A percentile compares a stretch with the other conserved stretches of the same genome.
phyloP scores from a whole-genome alignment of 2,329 filamentous ascomycete genomes.

The Penicillium sp. region DNA sequence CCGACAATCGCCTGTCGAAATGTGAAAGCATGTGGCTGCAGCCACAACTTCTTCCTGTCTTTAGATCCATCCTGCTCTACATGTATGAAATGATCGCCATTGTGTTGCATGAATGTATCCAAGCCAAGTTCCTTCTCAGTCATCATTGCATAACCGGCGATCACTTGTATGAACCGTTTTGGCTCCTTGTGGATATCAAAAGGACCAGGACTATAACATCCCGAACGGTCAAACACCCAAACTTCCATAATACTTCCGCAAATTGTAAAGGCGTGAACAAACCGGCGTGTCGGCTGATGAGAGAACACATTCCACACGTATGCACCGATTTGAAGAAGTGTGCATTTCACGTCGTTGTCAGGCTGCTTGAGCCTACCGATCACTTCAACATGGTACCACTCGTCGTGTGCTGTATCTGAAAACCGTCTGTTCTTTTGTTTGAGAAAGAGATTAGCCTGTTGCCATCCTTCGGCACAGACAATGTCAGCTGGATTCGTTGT shows the following conservation, averaged over 20 bases:
- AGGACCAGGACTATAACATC: conserved; percentile 25
- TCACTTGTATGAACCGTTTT: conserved; percentile 24
- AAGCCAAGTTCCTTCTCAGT: conserved; percentile 28
- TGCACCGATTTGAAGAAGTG: conserved; percentile 17
- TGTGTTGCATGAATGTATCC: conserved; percentile 24
- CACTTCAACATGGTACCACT: conserved; percentile 12
- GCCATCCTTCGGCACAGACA: conserved; percentile 3
- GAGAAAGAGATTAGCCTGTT: neutral
- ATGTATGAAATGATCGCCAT: conserved; percentile 15
- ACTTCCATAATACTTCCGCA: conserved; percentile 21
- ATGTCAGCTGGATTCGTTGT: neutral
- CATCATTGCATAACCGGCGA: conserved; percentile 29
- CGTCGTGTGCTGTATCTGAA: conserved; percentile 3
- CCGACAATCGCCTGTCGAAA: conserved; percentile 19
- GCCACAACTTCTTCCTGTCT: conserved; percentile 4
- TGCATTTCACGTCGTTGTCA: conserved; percentile 28
- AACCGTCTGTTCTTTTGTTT: neutral
- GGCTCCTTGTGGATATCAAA: conserved; percentile 30
- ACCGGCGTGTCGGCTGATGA: conserved; percentile 27
- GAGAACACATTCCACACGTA: conserved; percentile 22
- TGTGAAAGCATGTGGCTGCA: conserved; percentile 8
- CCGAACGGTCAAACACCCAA: conserved; percentile 34
- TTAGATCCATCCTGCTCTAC: conserved; percentile 8
- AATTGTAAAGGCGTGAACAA: conserved; percentile 28
- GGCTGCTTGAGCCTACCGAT: conserved; percentile 25